phyloP scores from a whole-genome alignment of 2,329 filamentous ascomycete genomes.

The Fusarium incarnatum region DNA sequence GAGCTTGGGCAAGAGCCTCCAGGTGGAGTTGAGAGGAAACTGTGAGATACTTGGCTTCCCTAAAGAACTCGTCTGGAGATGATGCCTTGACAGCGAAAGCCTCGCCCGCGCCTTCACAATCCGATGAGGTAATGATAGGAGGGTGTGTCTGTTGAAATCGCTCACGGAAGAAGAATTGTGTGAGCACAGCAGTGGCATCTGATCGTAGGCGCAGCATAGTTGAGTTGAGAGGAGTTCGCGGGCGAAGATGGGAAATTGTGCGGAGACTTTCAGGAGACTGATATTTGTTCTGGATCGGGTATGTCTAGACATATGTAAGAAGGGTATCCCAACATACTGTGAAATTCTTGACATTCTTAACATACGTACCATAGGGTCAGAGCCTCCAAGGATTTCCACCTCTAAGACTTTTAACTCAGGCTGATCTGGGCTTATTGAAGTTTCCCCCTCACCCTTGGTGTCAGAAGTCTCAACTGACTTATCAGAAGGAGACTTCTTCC shows the following conservation, averaged over 20 bases:
- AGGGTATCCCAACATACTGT: neutral
- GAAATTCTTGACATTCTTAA: neutral
- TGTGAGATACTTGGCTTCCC: conserved; percentile 89
- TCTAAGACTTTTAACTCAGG: conserved; percentile 78
- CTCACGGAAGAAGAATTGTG: conserved; percentile 77
- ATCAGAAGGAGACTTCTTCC: conserved; percentile 3
- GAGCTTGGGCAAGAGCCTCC: conserved; percentile 87
- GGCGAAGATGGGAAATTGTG: conserved; percentile 86
- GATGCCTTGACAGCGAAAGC: conserved; percentile 79
- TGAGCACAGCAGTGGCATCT: conserved; percentile 77
- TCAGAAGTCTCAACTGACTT: neutral
- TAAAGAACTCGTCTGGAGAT: conserved; percentile 74
- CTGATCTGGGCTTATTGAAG: conserved; percentile 8
- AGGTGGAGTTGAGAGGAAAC: conserved; percentile 96
- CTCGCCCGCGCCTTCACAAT: conserved; percentile 96
- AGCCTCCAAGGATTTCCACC: conserved; percentile 78
- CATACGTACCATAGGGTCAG: conserved; percentile 78
- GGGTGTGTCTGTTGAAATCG: conserved; percentile 88
- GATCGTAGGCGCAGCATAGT: conserved; percentile 86
- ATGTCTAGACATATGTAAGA: conserved; percentile 69
- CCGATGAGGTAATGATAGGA: conserved; percentile 94
- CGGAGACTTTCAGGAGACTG: conserved; percentile 90
- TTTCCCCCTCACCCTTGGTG: conserved; percentile 2
- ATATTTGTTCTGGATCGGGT: conserved; percentile 96
- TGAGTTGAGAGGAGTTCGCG: conserved; percentile 83